Conservation (phyloP, 495 filamentous ascomycete species). For the Penicillium tannophilum region DNA sequence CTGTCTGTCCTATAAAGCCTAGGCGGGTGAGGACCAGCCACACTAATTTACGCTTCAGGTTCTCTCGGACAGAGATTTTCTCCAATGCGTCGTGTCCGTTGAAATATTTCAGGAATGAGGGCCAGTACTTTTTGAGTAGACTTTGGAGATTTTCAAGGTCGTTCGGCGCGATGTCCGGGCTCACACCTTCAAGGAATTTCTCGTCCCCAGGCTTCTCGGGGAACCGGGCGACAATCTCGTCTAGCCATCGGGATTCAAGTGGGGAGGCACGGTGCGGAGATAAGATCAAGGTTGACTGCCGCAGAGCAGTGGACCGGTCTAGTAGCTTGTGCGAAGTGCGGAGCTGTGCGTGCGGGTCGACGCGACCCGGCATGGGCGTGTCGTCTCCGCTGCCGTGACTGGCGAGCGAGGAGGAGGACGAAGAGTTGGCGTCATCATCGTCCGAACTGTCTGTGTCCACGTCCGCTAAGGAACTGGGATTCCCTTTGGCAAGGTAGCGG, state of each 20-base stretch:
- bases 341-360: conserved; percentile 29
- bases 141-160: conserved; percentile 55
- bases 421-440: conserved; percentile 36
- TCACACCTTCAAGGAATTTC: conserved; percentile 6
- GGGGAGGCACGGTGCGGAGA: conserved; percentile 57
- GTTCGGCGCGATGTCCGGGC: conserved; percentile 28
- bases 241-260: conserved; percentile 71
- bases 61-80: conserved; percentile 78
- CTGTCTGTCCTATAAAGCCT: conserved; percentile 37
- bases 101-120: conserved; percentile 71
- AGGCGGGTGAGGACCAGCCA: conserved; percentile 60
- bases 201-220: conserved; percentile 32
- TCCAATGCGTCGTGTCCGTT: conserved; percentile 87
- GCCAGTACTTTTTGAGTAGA: conserved; percentile 56
- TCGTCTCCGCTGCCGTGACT: conserved; percentile 46
- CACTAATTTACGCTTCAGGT: conserved; percentile 80
- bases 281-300: conserved; percentile 49
- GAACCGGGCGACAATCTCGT: conserved; percentile 66
- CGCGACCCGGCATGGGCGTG: conserved; percentile 37
- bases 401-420: conserved; percentile 45
- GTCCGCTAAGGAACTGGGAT: conserved; percentile 20
- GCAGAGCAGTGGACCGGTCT: conserved; percentile 41
- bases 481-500: conserved; percentile 40
- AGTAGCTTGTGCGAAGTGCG: conserved; percentile 42
- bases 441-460: conserved; percentile 10